Conservation (phyloP, 139 green algal genomes). For the Raphidocelis subcapitata region DNA sequence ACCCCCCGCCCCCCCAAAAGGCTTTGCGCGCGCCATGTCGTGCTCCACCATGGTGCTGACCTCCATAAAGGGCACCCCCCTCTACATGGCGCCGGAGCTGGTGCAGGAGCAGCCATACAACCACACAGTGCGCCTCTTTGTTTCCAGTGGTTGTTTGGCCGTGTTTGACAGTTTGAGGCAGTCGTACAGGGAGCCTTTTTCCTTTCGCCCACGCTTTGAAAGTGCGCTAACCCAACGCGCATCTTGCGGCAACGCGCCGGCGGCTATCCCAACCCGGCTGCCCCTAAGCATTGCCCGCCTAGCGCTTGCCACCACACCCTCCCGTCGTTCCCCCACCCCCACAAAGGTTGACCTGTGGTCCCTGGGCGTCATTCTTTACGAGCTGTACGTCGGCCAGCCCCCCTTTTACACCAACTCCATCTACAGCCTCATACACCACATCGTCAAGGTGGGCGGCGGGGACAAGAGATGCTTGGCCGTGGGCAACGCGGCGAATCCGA, state of each 20-base stretch:
- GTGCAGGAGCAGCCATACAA: slow-evolving; percentile 98
- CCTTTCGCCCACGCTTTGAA: too few species aligned
- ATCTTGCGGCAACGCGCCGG: too few species aligned
- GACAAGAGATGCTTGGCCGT: too few species aligned
- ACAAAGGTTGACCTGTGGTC: slow-evolving; percentile 94
- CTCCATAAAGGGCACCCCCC: slow-evolving; percentile 95
- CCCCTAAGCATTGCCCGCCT: too few species aligned
- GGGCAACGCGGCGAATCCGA: too few species aligned
- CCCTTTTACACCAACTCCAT: slow-evolving; percentile 99
- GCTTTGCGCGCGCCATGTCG: slow-evolving; percentile 91
- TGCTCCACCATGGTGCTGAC: slow-evolving; percentile 92
- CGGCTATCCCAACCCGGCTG: too few species aligned
- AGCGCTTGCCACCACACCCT: too few species aligned
- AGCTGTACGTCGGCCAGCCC: slow-evolving; percentile 95
- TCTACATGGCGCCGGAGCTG: slow-evolving; percentile 99
- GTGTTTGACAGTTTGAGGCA: too few species aligned
- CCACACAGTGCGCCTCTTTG: slow-evolving; percentile 65
- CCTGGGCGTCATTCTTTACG: slow-evolving; percentile 97
- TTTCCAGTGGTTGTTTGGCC: too few species aligned
- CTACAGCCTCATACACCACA: slow-evolving; percentile 93
- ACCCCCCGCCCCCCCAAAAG: too few species aligned
- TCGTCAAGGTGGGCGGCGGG: slow-evolving; percentile 64
- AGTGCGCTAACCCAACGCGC: too few species aligned
- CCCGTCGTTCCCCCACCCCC: not conserved
- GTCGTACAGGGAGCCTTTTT: too few species aligned